Percentiles rank a stretch among this genome's conserved stretches.
Evolutionary conservation across 75 land plant species (phyloP).

Genomic region (Cupressus sempervirens): DNA sequence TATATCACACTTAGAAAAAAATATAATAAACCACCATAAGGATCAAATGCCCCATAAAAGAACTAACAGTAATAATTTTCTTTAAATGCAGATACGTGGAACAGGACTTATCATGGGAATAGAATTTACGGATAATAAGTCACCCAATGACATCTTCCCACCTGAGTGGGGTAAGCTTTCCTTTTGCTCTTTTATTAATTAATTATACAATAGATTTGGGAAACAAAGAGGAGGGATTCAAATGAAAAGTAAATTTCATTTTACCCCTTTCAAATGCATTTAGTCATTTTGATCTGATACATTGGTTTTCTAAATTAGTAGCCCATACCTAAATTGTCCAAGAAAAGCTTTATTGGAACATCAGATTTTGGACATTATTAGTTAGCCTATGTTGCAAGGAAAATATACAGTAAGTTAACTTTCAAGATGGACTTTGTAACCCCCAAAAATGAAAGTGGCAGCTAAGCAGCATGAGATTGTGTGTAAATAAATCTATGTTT

Average conservation of each 20-base stretch:
- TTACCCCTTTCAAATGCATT: not conserved
- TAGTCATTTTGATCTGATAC: not conserved
- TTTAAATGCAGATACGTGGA: slow-evolving; percentile 71
- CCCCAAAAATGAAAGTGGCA: not conserved
- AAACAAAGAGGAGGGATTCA: not conserved
- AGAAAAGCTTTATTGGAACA: not conserved
- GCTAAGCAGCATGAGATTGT: not conserved
- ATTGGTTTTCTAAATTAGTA: not conserved
- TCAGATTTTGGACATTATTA: not conserved
- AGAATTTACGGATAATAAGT: slow-evolving; percentile 86
- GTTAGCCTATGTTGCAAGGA: not conserved
- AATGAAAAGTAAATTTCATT: not conserved
- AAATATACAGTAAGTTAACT: not conserved
- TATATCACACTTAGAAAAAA: not conserved
- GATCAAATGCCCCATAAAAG: not conserved
- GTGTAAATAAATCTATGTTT: not conserved
- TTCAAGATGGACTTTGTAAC: not conserved
- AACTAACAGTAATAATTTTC: not conserved
- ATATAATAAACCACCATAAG: not conserved
- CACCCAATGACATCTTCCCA: slow-evolving; percentile 79
- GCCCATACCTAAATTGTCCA: not conserved
- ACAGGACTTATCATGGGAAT: slow-evolving; percentile 78
- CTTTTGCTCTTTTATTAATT: not conserved
- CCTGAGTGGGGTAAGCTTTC: slow-evolving; percentile 82
- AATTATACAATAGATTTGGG: not conserved